Evolutionary conservation across 2,329 filamentous ascomycete species (phyloP).

Genomic region (Clarireedia sp.): DNA sequence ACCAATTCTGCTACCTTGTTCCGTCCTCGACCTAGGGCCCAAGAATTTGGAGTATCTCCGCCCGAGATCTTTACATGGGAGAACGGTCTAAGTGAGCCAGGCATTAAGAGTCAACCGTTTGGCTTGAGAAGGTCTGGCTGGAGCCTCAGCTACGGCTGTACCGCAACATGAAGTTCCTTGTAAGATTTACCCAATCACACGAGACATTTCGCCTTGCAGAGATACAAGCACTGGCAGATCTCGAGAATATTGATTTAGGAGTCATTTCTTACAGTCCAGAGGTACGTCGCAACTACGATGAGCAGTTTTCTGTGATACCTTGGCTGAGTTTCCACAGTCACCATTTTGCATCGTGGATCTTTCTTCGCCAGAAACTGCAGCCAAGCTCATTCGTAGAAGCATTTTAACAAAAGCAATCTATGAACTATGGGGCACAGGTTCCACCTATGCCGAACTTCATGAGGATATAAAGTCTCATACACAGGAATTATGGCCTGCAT

Average conservation of each 20-base stretch:
- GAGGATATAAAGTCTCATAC: slow-evolving; percentile 52
- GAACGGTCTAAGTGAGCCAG: too few relatives aligned
- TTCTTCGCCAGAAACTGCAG: slow-evolving; percentile 55
- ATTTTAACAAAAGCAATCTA: slow-evolving; percentile 78
- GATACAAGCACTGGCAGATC: slow-evolving; percentile 67
- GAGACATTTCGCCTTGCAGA: slow-evolving; percentile 87
- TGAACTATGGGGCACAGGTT: slow-evolving; percentile 77
- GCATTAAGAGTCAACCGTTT: background rate
- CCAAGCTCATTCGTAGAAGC: slow-evolving; percentile 61
- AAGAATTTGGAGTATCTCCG: too few relatives aligned
- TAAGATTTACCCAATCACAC: slow-evolving; percentile 83
- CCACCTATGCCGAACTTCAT: slow-evolving; percentile 61
- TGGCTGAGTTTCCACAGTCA: slow-evolving; percentile 45
- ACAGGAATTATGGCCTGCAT: slow-evolving; percentile 56
- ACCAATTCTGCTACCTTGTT: too few relatives aligned
- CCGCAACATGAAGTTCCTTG: slow-evolving; percentile 64
- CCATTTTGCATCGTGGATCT: slow-evolving; percentile 77
- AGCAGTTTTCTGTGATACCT: too few relatives aligned
- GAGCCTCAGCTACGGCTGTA: background rate
- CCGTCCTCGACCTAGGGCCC: too few relatives aligned
- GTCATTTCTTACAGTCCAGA: slow-evolving; percentile 67
- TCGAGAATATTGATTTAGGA: slow-evolving; percentile 59
- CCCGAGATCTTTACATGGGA: too few relatives aligned
- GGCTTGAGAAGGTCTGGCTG: background rate
- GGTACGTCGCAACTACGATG: slow-evolving; percentile 43